Evolutionary conservation across 2,329 filamentous ascomycete genomes (phyloP).

Genomic region (Zasmidium angulare): DNA sequence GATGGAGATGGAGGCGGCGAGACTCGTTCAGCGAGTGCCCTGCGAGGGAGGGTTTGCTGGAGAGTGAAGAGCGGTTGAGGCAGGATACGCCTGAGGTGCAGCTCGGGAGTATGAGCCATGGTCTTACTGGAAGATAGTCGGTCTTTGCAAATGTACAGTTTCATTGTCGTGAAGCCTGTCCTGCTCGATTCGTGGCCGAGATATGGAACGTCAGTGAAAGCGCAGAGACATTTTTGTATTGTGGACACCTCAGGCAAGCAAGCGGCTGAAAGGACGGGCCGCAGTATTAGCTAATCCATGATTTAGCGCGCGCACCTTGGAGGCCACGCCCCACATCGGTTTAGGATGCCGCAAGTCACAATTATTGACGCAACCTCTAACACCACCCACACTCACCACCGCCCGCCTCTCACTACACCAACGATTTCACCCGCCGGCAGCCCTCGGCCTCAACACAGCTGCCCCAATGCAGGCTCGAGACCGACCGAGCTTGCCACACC

Average conservation of each 20-base stretch:
- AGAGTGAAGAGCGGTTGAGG: background rate
- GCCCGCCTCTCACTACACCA: background rate
- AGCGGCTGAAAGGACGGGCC: background rate
- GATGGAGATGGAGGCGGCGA: conserved; percentile 1
- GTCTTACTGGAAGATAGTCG: background rate
- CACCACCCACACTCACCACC: background rate
- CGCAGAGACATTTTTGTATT: too few relatives aligned
- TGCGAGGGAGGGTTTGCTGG: conserved; percentile 9
- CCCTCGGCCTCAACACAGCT: conserved; percentile 6
- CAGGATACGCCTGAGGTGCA: background rate
- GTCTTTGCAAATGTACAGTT: background rate
- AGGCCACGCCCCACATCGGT: background rate
- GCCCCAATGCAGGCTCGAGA: conserved; percentile 37
- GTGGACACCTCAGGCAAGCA: background rate
- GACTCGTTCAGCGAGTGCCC: conserved; percentile 3
- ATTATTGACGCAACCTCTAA: background rate
- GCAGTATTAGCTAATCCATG: background rate
- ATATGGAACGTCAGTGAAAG: too few relatives aligned
- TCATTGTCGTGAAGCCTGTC: background rate
- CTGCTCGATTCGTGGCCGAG: background rate
- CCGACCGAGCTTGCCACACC: conserved; percentile 29
- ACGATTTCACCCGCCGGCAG: background rate
- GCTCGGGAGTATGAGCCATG: background rate
- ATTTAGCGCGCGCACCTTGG: background rate
- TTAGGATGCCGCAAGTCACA: background rate